A percentile compares a stretch with the other conserved stretches of the same genome.
Conservation (phyloP, 2,329 filamentous ascomycete species). For the Dactylella cylindrospora region DNA sequence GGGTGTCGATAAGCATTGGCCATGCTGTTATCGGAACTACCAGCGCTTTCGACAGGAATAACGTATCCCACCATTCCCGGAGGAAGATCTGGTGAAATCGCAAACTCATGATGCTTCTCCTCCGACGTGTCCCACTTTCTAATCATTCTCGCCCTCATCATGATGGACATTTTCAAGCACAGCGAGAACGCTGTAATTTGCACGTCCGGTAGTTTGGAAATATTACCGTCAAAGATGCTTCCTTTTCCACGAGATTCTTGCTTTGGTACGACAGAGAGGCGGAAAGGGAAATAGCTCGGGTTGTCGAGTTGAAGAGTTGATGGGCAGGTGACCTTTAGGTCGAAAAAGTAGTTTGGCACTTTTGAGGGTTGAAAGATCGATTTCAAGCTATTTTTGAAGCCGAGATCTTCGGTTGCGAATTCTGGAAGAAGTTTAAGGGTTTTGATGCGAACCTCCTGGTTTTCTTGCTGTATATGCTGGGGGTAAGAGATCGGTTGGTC, state of each 20-base stretch:
- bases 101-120: slow-evolving; percentile 30
- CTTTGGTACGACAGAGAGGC: slow-evolving; percentile 26
- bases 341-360: slow-evolving; percentile 33
- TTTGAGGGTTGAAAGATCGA: slow-evolving; percentile 24
- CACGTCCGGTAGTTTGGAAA: slow-evolving; percentile 15
- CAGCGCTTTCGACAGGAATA: slow-evolving; percentile 14
- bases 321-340: slow-evolving; percentile 12
- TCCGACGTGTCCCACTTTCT: slow-evolving; percentile 6
- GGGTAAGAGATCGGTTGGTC: slow-evolving; percentile 22
- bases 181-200: slow-evolving; percentile 19
- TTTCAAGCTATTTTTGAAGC: slow-evolving; percentile 21
- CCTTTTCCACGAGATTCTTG: background rate
- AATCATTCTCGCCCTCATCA: slow-evolving; percentile 30
- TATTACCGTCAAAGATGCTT: slow-evolving; percentile 9
- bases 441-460: slow-evolving; percentile 16
- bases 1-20: slow-evolving; percentile 9
- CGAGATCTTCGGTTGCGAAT: slow-evolving; percentile 21
- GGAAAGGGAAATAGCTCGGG: slow-evolving; percentile 17
- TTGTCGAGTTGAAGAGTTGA: slow-evolving; percentile 29
- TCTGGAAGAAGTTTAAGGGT: slow-evolving; percentile 21
- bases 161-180: slow-evolving; percentile 16
- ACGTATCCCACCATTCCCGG: slow-evolving; percentile 37
- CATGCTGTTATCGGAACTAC: no score
- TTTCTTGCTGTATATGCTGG: background rate
- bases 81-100: slow-evolving; percentile 16